Evolutionary conservation across 345 rosid genomes (phyloP), one percentile per base, ranked within the genome.

Genomic region (Durio zibethinus): DNA sequence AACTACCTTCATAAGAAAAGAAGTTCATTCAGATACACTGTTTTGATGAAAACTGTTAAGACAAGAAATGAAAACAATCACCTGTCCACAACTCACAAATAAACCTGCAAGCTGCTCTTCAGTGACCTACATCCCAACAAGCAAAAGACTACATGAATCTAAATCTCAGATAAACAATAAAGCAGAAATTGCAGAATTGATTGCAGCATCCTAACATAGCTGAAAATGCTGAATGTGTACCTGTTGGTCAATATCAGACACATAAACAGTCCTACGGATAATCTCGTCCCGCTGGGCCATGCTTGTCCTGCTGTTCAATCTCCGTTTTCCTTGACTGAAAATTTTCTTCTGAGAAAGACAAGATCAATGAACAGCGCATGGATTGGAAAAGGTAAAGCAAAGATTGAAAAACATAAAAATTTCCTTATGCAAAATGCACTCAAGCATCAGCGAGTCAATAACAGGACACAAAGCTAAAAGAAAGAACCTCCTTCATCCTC

Each of bases 101-200:
- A 94, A 85, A 81, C 91, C 91, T 59, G 97, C 98, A 81, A 94
- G 98, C 88, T 94, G 98, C 86, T 94, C 98, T 84, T 94, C 98
- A 47, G 98, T 94, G 77, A 94, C 97, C 98, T 94, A 72, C 10
- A 53, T 50, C 60, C 71, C 73, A 72, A 80, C 53, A 53, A 57
- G 18, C 68, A 62, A 60, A 7, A 82, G 61, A 33, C 66, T 7
- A 61, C 31, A 23, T 70, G 57, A 70, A 70, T 70, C 74, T 29
- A 70, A 27, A 70, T 27, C 50, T 5, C 40, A 67, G 7, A 47
- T 7, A 25, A 11, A 4, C 4, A 42, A 16, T 5, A 71, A 48
- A 29, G 8, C 43, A 5, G 29, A 29, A 70, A 16, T 29, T 47
- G 25, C 21, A 40, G 77, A 59, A 40, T 38, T 25, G 48, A 57